Evolutionary conservation across 2,329 filamentous ascomycete genomes (phyloP), one percentile per base, ranked within the genome.

Genomic region (Juglanconis oblonga): DNA sequence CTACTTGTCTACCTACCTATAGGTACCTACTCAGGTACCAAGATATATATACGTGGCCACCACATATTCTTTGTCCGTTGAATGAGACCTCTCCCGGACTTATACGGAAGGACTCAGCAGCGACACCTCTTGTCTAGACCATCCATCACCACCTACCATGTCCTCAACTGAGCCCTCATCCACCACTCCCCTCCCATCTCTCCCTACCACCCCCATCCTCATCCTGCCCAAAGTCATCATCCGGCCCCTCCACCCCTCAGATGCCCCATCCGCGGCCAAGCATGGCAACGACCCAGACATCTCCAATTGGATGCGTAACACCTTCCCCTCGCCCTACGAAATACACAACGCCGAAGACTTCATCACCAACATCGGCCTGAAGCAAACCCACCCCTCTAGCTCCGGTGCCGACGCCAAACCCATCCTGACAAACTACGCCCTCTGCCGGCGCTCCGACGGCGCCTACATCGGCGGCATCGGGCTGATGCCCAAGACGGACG

Each of bases 251-350:
- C 62, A 68, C 32, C 61, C 59, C 5, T 67, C 70, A 2, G 81
- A 84, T 64, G 76, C 75, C 4, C 62, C 67, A 4, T 62, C 68
- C 24, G 52, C 77, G 38, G 65, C 74, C 4, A 57, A 57, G 3
- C 72, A 69, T 1, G 77, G 70, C 58, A 74, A 82, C 69, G 71
- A 77, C 61, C 67, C 68, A 9, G 63, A 73, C 24, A 68, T 83
- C 3, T 64, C 70, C 1, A 62, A 57, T 10, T 72, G 70, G 64
- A 73, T 84, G 73, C 74, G 76, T 59, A 70, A 79, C 65, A 63
- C 69, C 45, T 83, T 82, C 59, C 78, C 80, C 3, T 66, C 64
- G 9, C 81, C 81, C 0, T 83, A 82, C 68, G 76, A 72, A 0
- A 64, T 75, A 8, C 68, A 71, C 7, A 68, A 75, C 52, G 77